Base-by-base conservation (phyloP, 1,284 basidiomycete genomes). In the Sporisorium graminicola region DNA sequence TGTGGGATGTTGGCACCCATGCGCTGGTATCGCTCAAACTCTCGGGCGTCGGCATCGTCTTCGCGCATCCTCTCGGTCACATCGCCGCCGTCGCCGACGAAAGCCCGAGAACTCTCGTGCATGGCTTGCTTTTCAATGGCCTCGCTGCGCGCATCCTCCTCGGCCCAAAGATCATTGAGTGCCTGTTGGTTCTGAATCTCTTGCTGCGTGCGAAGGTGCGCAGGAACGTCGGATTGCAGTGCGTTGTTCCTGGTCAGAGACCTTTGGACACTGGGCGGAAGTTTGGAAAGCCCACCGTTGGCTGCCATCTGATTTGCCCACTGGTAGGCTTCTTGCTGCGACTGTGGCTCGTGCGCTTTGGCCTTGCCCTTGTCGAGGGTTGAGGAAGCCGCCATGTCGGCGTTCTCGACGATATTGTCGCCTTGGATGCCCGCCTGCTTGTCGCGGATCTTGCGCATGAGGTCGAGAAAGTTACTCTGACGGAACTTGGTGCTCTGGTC, bases 401-500 rank as follows among this genome's bases (percentile, higher is more conserved):
- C 65, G 10, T 53, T 75, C 26, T 79, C 78, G 53, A 95, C 91
- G 86, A 95, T 90, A 59, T 92, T 87, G 81, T 93, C 91, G 20
- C 92, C 94, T 64, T 94, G 90, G 1, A 97, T 91, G 10, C 92
- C 90, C n/a, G 95, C 89, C 78, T 92, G 90, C 14, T 91, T 90
- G 85, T 95, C 93, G 26, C 94, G 89, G 47, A 98, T 87, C 79
- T 93, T 91, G 58, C 90, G 90, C 92, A 98, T 95, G 29, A 98
- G 89, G 20, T 89, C 89, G 88, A 98, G 89, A 85, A 98, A 98
- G 73, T 91, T 89, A 86, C 94, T 95, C 56, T 95, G 90, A 84
- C 91, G 89, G 84, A 98, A 94, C 86, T 98, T 98, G 47, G 91
- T 90, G 82, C 93, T 95, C 74, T 80, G 74, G 31, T 90, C 88